These are phyloP conservation scores for Kandelia obovata DNA, from an alignment of 345 rosid genomes.

Conservation along the genomic window DNA sequence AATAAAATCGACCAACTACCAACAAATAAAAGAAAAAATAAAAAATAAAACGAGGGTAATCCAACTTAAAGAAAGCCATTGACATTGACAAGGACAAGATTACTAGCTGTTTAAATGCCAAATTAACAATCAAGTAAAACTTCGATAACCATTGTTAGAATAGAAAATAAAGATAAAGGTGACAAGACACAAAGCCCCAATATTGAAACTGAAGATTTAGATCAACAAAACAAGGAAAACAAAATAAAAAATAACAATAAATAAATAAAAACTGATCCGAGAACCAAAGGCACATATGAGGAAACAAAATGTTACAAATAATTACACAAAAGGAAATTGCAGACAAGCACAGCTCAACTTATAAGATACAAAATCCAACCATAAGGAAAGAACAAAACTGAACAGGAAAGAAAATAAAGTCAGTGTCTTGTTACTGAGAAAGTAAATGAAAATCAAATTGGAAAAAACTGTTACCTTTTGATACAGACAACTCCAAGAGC, in stretches of 20 bases:
- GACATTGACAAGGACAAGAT: slow-evolving; percentile 21
- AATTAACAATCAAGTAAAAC: background rate
- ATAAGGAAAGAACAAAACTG: background rate
- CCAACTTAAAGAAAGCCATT: slow-evolving; percentile 8
- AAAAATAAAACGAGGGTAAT: slow-evolving; percentile 13
- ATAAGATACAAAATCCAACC: background rate
- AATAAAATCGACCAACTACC: slow-evolving; percentile 25
- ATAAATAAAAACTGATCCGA: background rate
- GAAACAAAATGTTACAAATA: background rate
- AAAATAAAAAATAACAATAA: background rate
- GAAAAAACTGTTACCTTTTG: slow-evolving; percentile 1
- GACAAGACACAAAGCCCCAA: background rate
- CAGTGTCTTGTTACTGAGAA: background rate
- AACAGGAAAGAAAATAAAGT: background rate
- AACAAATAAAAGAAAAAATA: slow-evolving; percentile 16
- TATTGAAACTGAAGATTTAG: slow-evolving; percentile 6
- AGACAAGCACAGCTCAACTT: background rate
- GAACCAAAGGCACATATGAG: background rate
- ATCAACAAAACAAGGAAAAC: background rate
- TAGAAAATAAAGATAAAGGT: background rate
- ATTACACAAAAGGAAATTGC: background rate
- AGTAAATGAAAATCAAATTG: background rate
- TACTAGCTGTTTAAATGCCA: slow-evolving; percentile 5
- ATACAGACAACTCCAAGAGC: background rate
- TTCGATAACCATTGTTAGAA: background rate